Percentiles rank a stretch among this genome's conserved stretches.
Evolutionary conservation across 2,329 filamentous ascomycete species (phyloP).

Genomic region (Ophiostoma quercus): DNA sequence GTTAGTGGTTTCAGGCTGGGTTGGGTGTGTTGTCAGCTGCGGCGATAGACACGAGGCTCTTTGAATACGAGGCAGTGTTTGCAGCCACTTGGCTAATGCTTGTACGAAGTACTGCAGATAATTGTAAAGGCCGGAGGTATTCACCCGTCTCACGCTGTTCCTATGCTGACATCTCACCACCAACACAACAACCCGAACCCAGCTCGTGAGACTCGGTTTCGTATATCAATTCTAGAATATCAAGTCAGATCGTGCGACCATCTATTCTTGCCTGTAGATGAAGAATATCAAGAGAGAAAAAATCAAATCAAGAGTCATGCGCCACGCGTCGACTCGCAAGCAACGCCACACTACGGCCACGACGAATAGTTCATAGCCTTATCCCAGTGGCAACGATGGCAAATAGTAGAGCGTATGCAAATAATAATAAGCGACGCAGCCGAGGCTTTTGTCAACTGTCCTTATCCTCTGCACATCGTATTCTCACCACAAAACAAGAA

Average conservation of each 20-base stretch:
- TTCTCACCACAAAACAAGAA: neutral
- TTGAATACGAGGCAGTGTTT: neutral
- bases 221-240: too few relatives aligned
- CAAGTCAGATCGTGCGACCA: too few relatives aligned
- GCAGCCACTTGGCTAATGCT: neutral
- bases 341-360: neutral
- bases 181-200: neutral
- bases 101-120: neutral
- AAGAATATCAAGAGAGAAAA: too few relatives aligned
- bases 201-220: neutral
- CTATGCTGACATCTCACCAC: too few relatives aligned
- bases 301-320: neutral
- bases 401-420: too few relatives aligned
- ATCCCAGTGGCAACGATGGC: neutral
- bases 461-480: neutral
- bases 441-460: neutral
- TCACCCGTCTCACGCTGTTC: too few relatives aligned
- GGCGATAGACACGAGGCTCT: neutral
- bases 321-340: conserved; percentile 10
- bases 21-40: neutral
- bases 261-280: neutral
- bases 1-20: neutral
- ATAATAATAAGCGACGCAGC: neutral
- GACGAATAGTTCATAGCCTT: neutral
- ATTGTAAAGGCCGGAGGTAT: too few relatives aligned